Conservation (phyloP, 129 eudicot genomes). For the Flaveria sonorensis region DNA sequence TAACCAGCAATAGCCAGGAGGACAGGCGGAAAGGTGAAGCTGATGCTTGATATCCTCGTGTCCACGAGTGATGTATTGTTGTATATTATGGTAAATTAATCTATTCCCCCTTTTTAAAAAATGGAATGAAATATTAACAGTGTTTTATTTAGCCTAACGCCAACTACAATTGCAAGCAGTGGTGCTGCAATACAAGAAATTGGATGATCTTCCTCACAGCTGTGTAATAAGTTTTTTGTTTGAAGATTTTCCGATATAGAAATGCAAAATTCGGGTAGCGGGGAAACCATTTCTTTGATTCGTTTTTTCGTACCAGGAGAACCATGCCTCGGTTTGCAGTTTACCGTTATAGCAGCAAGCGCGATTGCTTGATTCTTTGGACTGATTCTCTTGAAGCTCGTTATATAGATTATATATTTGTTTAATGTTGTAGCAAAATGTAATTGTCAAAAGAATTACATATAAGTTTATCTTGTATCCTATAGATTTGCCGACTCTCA, state of each 20-base stretch:
- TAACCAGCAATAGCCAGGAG: constrained; percentile 42
- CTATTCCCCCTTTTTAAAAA: background rate
- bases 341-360: constrained; percentile 17
- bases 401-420: constrained; percentile 26
- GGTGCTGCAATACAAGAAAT: constrained; percentile 35
- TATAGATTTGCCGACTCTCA: constrained; percentile 18
- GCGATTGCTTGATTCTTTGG: constrained; percentile 34
- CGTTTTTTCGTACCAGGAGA: constrained; percentile 37
- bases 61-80: constrained; percentile 41
- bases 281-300: constrained; percentile 45
- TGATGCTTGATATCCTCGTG: constrained; percentile 46
- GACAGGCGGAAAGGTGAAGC: constrained; percentile 52
- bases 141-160: background rate
- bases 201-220: constrained; percentile 35
- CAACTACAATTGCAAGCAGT: constrained; percentile 31
- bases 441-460: constrained; percentile 21
- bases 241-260: constrained; percentile 32
- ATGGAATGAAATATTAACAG: background rate
- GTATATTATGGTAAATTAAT: constrained; percentile 54
- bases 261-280: constrained; percentile 27
- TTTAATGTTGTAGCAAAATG: constrained; percentile 28
- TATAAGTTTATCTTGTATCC: constrained; percentile 21
- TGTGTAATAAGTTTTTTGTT: constrained; percentile 28
- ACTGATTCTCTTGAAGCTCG: constrained; percentile 36
- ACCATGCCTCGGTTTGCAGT: constrained; percentile 29